Evolutionary conservation across 2,329 filamentous ascomycete species (phyloP).

Genomic region (Chrysoporthe austroafricana): DNA sequence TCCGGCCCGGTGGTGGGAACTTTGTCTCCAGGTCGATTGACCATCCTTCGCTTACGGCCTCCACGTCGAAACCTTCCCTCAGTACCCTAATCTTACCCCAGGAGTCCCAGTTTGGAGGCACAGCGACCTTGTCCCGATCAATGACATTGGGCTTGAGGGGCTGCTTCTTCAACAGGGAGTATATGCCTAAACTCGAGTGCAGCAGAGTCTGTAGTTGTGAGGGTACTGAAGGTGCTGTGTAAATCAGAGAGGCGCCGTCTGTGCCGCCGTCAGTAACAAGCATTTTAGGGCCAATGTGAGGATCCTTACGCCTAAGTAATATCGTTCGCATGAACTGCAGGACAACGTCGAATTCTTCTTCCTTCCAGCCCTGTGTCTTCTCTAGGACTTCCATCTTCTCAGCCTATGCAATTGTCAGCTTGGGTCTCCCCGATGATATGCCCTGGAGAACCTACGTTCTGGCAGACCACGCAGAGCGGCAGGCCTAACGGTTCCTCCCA

Average conservation of each 20-base stretch:
- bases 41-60: conserved; percentile 84
- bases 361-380: conserved; percentile 89
- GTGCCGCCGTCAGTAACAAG: conserved; percentile 33
- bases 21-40: conserved; percentile 75
- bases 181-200: conserved; percentile 85
- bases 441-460: conserved; percentile 67
- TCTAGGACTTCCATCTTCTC: conserved; percentile 91
- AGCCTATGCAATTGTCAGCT: conserved; percentile 53
- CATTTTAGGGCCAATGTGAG: conserved; percentile 24
- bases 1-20: conserved; percentile 41
- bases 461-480: conserved; percentile 91
- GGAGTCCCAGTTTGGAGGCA: conserved; percentile 97
- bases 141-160: conserved; percentile 88
- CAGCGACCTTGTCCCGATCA: conserved; percentile 89
- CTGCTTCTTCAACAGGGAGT: conserved; percentile 77
- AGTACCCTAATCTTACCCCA: conserved; percentile 96
- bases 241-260: conserved; percentile 86
- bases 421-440: not conserved
- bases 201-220: conserved; percentile 80
- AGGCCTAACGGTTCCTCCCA: conserved; percentile 90
- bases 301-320: conserved; percentile 75
- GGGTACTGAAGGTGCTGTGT: conserved; percentile 75
- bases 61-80: conserved; percentile 89
- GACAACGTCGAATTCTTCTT: conserved; percentile 95
- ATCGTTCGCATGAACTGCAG: conserved; percentile 91